These are phyloP conservation scores for Tetrapisispora nanseiensis DNA, from an alignment of 805 yeast species.

Conservation along the genomic window DNA sequence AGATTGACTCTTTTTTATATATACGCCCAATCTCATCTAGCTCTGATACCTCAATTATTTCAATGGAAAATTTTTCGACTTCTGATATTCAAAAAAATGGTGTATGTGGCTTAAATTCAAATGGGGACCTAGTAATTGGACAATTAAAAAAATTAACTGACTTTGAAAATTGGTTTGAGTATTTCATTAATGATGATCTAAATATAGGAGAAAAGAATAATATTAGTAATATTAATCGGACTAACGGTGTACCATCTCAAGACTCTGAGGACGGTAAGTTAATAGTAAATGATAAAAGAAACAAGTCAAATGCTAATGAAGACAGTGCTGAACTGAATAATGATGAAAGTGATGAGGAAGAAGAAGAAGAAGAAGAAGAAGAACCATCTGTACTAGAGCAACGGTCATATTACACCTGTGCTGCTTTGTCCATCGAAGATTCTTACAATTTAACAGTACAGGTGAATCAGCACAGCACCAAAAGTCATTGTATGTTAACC, in stretches of 20 bases:
- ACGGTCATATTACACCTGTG: neutral
- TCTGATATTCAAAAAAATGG: slow-evolving; percentile 20
- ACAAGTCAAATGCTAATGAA: slow-evolving; percentile 1
- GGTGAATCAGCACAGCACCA: neutral
- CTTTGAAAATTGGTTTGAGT: slow-evolving; percentile 20
- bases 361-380: slow-evolving; percentile 10
- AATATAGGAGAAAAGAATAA: too few relatives aligned
- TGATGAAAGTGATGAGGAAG: slow-evolving; percentile 8
- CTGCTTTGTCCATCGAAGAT: neutral
- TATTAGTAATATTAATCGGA: too few relatives aligned
- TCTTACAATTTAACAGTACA: neutral
- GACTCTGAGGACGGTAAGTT: too few relatives aligned
- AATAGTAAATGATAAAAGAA: too few relatives aligned
- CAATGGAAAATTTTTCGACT: slow-evolving; percentile 5
- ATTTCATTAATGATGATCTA: too few relatives aligned
- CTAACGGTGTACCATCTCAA: too few relatives aligned
- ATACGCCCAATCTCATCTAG: slow-evolving; percentile 25
- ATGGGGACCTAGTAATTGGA: slow-evolving; percentile 24
- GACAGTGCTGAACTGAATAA: too few relatives aligned
- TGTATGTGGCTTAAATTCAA: slow-evolving; percentile 18
- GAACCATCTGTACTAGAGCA: slow-evolving; percentile 1
- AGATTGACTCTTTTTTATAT: slow-evolving; percentile 12
- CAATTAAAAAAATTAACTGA: slow-evolving; percentile 15
- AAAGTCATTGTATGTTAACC: neutral
- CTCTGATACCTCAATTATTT: slow-evolving; percentile 11